A percentile compares a stretch with the other conserved stretches of the same genome.
phyloP scores from a whole-genome alignment of 1,284 basidiomycete species.

The Sanghuangporus weigelae region DNA sequence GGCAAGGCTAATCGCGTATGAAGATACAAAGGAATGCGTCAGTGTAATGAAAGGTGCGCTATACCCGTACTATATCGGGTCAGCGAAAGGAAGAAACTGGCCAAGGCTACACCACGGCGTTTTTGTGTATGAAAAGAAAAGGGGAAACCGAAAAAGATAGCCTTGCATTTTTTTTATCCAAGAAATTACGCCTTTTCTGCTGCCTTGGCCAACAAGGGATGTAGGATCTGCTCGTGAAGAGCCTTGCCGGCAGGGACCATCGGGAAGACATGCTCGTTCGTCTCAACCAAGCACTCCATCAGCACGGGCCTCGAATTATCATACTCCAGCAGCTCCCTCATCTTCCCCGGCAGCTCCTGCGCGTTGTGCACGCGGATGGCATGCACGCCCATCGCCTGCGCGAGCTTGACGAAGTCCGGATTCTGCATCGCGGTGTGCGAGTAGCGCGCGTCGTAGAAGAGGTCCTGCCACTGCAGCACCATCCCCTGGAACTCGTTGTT shows the following conservation, averaged over 20 bases:
- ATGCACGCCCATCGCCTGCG: constrained; percentile 88
- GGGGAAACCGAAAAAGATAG: neutral
- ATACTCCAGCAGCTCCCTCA: constrained; percentile 99
- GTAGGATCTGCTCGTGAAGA: constrained; percentile 81
- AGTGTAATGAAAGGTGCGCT: neutral
- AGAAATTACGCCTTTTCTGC: constrained; percentile 13
- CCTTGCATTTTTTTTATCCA: neutral
- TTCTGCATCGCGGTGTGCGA: constrained; percentile 94
- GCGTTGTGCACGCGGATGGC: constrained; percentile 72
- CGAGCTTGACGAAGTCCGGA: constrained; percentile 89
- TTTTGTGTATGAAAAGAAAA: neutral
- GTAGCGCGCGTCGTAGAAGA: constrained; percentile 94
- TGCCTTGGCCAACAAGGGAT: constrained; percentile 38
- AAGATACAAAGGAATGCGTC: constrained; percentile 5
- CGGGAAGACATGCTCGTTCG: constrained; percentile 92
- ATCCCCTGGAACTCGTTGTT: constrained; percentile 98
- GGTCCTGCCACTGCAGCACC: constrained; percentile 99
- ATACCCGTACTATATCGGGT: neutral
- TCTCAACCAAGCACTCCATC: constrained; percentile 86
- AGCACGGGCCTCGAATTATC: constrained; percentile 82
- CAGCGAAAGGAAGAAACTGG: neutral
- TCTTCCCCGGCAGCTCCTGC: constrained; percentile 85
- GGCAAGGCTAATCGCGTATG: constrained; percentile 1
- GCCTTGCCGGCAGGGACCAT: constrained; percentile 90
- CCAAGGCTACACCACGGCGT: neutral